These are phyloP conservation scores for Paspalum notatum DNA, from an alignment of 176 grass and related monocot genomes.

Conservation along the genomic window DNA sequence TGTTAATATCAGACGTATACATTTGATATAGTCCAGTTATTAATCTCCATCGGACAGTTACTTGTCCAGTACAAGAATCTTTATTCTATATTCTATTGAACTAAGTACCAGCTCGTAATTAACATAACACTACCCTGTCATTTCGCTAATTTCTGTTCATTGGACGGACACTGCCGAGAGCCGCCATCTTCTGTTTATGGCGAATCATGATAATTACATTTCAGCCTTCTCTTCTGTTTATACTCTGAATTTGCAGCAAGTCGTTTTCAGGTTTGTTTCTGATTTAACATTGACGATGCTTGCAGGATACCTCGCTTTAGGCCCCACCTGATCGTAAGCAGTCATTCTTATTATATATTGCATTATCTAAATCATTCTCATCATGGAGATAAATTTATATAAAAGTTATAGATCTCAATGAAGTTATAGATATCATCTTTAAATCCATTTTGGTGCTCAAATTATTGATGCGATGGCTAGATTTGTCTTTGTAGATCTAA, in stretches of 20 bases:
- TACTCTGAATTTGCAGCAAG: background rate
- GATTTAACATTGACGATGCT: conserved; percentile 18
- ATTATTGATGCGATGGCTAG: too few species aligned
- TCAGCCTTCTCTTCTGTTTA: background rate
- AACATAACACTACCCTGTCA: too few species aligned
- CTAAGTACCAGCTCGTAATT: background rate
- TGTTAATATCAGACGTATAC: background rate
- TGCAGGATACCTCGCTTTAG: background rate
- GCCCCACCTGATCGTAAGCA: conserved; percentile 5
- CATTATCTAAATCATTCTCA: too few species aligned
- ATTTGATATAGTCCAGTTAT: background rate
- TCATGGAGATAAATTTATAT: too few species aligned
- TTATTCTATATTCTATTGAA: background rate
- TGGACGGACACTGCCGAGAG: background rate
- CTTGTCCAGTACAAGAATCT: background rate
- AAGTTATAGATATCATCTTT: too few species aligned
- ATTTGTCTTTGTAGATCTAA: too few species aligned
- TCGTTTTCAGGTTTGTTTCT: conserved; percentile 10
- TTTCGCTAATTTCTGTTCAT: background rate
- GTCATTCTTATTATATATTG: background rate
- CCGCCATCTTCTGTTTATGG: background rate
- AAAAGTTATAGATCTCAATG: too few species aligned
- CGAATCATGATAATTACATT: background rate
- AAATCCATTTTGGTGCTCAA: too few species aligned
- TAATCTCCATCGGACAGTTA: background rate